phyloP scores from a whole-genome alignment of 2,329 filamentous ascomycete genomes.

The Rachicladosporium sp. region DNA sequence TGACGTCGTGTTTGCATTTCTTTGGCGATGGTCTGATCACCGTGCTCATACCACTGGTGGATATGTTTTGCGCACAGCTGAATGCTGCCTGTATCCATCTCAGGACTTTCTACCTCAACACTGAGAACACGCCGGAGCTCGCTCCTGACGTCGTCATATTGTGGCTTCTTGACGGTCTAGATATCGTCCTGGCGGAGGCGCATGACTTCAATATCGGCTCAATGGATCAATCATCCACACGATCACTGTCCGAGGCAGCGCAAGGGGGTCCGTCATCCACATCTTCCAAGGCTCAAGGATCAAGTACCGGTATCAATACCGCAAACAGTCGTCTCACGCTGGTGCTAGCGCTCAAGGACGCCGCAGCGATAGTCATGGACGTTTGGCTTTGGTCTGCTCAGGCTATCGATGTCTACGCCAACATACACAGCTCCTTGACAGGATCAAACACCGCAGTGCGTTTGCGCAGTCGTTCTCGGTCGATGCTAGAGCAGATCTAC shows the following conservation, averaged over 20 bases:
- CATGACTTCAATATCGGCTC: conserved; percentile 72
- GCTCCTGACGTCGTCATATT: conserved; percentile 17
- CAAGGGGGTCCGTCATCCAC: conserved; percentile 46
- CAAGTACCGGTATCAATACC: conserved; percentile 59
- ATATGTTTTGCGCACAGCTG: conserved; percentile 75
- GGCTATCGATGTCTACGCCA: conserved; percentile 44
- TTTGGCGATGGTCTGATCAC: conserved; percentile 81
- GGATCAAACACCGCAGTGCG: conserved; percentile 89
- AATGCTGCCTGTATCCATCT: conserved; percentile 24
- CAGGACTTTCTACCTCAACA: conserved; percentile 55
- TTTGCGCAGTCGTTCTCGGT: conserved; percentile 77
- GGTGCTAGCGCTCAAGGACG: conserved; percentile 90
- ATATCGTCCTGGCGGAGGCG: conserved; percentile 75
- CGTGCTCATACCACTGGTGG: conserved; percentile 78
- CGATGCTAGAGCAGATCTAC: conserved; percentile 85
- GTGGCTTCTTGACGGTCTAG: conserved; percentile 70
- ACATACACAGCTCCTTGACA: conserved; percentile 44
- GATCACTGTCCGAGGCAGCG: conserved; percentile 2
- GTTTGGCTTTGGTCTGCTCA: conserved; percentile 86
- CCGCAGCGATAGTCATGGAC: conserved; percentile 77
- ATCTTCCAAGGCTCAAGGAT: conserved; percentile 59
- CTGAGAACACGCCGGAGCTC: conserved; percentile 38
- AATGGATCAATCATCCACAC: conserved; percentile 60
- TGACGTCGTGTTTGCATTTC: conserved; percentile 70
- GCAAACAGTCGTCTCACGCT: conserved; percentile 91